phyloP scores from a whole-genome alignment of 805 yeast genomes.

The Tetrapisispora taiwanensis region DNA sequence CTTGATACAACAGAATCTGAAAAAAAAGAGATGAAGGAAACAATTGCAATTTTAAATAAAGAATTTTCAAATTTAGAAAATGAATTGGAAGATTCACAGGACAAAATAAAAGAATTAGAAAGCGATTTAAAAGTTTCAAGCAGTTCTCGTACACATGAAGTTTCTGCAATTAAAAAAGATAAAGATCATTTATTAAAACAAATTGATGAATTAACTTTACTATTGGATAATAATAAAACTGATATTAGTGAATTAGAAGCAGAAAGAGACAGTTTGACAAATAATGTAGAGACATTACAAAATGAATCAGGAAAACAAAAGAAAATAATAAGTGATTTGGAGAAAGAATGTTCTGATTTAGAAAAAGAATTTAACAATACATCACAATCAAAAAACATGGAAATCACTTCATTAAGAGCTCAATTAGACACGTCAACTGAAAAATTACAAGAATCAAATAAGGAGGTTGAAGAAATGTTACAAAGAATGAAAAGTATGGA shows the following conservation, averaged over 20 bases:
- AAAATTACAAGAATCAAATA: conserved; percentile 5
- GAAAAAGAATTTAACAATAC: conserved; percentile 11
- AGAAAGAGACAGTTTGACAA: conserved; percentile 30
- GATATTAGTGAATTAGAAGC: conserved; percentile 28
- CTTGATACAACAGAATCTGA: conserved; percentile 28
- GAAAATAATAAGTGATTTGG: conserved; percentile 22
- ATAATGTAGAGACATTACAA: conserved; percentile 13
- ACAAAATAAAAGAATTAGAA: conserved; percentile 35
- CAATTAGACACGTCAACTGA: conserved; percentile 20
- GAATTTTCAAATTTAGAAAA: conserved; percentile 40
- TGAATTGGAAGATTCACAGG: conserved; percentile 41
- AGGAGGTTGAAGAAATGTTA: conserved; percentile 18
- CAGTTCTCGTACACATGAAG: conserved; percentile 33
- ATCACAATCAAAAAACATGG: conserved; percentile 16
- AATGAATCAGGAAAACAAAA: conserved; percentile 20
- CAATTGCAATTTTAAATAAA: conserved; percentile 30
- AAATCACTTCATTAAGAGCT: conserved; percentile 22
- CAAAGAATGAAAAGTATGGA: conserved; percentile 16
- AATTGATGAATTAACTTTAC: conserved; percentile 33
- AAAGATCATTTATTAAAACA: conserved; percentile 13
- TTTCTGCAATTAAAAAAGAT: conserved; percentile 11
- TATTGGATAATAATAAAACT: conserved; percentile 29
- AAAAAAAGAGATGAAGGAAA: conserved; percentile 25
- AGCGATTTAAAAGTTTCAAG: conserved; percentile 30
- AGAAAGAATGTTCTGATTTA: conserved; percentile 3